Conservation (phyloP, 177 flowering plant species). For the Telopea speciosissima region DNA sequence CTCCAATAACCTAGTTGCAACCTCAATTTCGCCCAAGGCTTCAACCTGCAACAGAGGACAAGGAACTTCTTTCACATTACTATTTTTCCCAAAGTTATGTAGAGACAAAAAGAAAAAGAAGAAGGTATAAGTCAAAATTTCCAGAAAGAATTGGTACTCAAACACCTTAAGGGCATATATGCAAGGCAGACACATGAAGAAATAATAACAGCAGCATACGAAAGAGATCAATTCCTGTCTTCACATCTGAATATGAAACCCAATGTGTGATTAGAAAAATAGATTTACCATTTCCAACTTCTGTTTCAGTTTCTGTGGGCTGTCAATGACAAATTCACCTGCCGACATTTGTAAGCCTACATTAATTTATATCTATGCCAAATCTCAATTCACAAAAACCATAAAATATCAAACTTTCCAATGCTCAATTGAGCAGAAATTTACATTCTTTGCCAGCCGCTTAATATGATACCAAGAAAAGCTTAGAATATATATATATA, state of each 20-base stretch:
- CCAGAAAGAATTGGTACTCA: neutral
- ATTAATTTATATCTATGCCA: conserved; percentile 2
- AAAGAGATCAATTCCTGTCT: neutral
- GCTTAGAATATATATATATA: neutral
- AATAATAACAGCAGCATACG: neutral
- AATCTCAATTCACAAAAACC: neutral
- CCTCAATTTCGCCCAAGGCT: conserved; percentile 86
- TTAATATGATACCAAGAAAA: neutral
- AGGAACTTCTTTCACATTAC: neutral
- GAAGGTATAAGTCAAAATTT: neutral
- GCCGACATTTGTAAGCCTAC: conserved; percentile 20
- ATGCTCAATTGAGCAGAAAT: neutral
- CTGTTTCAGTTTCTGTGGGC: conserved; percentile 63
- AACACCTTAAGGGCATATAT: neutral
- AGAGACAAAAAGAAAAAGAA: neutral
- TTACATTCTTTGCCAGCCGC: neutral
- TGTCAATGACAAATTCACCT: conserved; percentile 91
- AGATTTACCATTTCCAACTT: conserved; percentile 81
- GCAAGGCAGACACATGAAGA: neutral
- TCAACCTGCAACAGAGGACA: conserved; percentile 55
- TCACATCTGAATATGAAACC: neutral
- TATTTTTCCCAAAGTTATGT: too few relatives aligned
- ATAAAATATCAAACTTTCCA: neutral
- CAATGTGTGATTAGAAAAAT: neutral
- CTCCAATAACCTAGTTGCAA: conserved; percentile 71